Percentiles rank a stretch among this genome's conserved stretches.
These are phyloP conservation scores for Scheffersomyces titani DNA, from an alignment of 1,139 yeast genomes.

Conservation along the genomic window DNA sequence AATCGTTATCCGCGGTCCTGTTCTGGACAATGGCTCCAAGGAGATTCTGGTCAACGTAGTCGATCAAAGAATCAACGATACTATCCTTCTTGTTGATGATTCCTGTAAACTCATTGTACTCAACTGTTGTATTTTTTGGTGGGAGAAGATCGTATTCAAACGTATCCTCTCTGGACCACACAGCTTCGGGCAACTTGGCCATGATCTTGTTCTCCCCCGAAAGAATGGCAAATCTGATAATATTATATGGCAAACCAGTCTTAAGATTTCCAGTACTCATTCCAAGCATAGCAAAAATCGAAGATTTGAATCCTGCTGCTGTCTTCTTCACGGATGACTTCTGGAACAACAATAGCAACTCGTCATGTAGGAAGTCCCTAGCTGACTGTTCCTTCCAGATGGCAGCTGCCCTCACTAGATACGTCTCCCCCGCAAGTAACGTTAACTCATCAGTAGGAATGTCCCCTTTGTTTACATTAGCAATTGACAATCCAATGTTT, in stretches of 20 bases:
- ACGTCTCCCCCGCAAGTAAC: constrained; percentile 49
- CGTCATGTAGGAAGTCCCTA: constrained; percentile 49
- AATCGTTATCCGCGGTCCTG: constrained; percentile 28
- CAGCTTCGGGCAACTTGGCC: constrained; percentile 62
- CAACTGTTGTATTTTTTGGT: constrained; percentile 39
- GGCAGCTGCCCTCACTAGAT: constrained; percentile 49
- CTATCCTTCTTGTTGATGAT: constrained; percentile 14
- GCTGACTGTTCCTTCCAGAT: constrained; percentile 52
- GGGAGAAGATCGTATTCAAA: constrained; percentile 74
- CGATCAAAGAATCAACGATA: constrained; percentile 34
- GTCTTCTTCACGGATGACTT: constrained; percentile 9
- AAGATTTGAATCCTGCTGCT: constrained; percentile 4
- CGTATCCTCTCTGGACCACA: constrained; percentile 65
- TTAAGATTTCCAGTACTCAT: constrained; percentile 1
- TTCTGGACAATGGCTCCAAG: constrained; percentile 38
- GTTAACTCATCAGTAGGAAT: constrained; percentile 20
- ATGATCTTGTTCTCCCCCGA: constrained; percentile 71
- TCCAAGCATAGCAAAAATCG: constrained; percentile 20
- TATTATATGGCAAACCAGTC: constrained; percentile 51
- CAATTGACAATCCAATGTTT: constrained; percentile 30
- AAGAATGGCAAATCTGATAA: constrained; percentile 64
- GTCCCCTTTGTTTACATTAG: constrained; percentile 20
- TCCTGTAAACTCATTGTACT: constrained; percentile 32
- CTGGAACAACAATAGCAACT: constrained; percentile 37
- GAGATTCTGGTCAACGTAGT: constrained; percentile 42